Evolutionary conservation across 441 rosid species (phyloP), one percentile per base, ranked within the genome.

Genomic region (Lepidium campestre): DNA sequence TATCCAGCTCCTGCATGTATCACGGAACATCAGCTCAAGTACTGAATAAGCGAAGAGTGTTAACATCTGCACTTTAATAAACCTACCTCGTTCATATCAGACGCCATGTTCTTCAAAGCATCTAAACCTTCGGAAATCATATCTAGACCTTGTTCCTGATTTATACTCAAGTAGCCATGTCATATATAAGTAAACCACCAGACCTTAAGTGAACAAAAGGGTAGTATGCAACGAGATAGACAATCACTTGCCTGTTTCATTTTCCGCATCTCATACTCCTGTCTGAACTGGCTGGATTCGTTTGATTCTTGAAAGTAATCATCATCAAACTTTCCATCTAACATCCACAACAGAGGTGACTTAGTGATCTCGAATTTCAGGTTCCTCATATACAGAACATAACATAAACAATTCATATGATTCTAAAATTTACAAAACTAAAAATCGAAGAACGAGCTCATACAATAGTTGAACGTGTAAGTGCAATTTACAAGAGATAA

Each of bases 181-280:
- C 36, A 40, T 52, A 50, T 25, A 1, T 37, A 56, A 54, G 71
- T 56, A 19, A 29, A 59, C 41, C 40, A 60, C 9, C 45, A 31
- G 25, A 14, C 48, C 5, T 4, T 23, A 59, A 3, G 25, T 23
- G 41, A 47, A 58, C 4, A 64, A 72, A 74, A 39, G 39, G 62
- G 34, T 52, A 54, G 62, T 42, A 11, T 35, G 46, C 55, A 62
- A 42, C 49, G 1, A 64, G 56, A 40, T 61, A 61, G 54, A 14
- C 56, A 22, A 40, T 27, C 29, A 73, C 85, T 76, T 79, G 76
- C 97, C 98, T 91, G 97, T 70, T 83, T 89, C 55, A 82, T 80
- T 79, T 62, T 88, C 48, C 94, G 86, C 94, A 91, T 94, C 80
- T 94, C 98, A 79, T 78, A 88, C 76, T 89, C 99, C 81, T 91